Conservation (phyloP, 331 rosid genomes). For the Rosa hybrid region DNA sequence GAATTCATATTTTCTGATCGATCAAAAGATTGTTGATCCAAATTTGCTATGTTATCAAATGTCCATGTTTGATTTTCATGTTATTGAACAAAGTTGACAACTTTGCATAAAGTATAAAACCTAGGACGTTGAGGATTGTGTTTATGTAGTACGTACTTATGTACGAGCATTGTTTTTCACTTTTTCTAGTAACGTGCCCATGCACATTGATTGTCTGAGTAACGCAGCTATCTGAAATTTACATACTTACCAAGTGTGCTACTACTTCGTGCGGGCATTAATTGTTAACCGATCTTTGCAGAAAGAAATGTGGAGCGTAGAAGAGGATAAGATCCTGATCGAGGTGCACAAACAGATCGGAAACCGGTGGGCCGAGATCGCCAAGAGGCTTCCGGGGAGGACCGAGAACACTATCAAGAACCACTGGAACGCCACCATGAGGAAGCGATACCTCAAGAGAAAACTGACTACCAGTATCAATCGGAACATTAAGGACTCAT, state of each 20-base stretch:
- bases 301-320: conserved; percentile 70
- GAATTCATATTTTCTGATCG: not conserved
- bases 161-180: not conserved
- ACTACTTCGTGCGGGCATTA: not conserved
- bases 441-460: conserved; percentile 39
- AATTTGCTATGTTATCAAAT: not conserved
- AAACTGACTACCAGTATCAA: conserved; percentile 5
- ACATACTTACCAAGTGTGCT: not conserved
- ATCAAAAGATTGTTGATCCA: not conserved
- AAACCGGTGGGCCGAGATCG: conserved; percentile 72
- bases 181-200: not conserved
- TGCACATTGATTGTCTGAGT: conserved; percentile 1
- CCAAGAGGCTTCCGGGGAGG: conserved; percentile 48
- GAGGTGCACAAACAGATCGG: conserved; percentile 55
- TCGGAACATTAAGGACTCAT: not conserved
- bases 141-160: not conserved
- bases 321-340: conserved; percentile 51
- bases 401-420: conserved; percentile 67
- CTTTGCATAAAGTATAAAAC: not conserved
- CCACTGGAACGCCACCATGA: conserved; percentile 68
- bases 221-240: not conserved
- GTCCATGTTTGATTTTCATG: not conserved
- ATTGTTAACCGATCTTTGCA: conserved; percentile 15
- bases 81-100: not conserved
- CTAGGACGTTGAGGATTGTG: not conserved